A percentile compares a stretch with the other conserved stretches of the same genome.
Conservation (phyloP, 2,329 filamentous ascomycete genomes). For the Fusarium drepaniforme region DNA sequence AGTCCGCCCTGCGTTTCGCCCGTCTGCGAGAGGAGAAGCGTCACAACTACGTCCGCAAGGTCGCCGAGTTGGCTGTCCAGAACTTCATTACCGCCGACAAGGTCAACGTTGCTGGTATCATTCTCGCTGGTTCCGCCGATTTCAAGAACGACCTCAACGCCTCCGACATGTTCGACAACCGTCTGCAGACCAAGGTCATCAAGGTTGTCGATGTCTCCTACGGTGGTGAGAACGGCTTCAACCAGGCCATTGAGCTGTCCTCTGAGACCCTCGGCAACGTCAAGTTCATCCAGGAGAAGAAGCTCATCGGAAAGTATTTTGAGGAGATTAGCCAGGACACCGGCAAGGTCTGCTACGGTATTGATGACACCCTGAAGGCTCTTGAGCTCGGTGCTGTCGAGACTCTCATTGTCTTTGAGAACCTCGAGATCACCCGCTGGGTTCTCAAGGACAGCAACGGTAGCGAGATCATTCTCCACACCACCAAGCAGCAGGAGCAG, state of each 20-base stretch:
- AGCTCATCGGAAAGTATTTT: constrained; percentile 98
- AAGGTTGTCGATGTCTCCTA: constrained; percentile 99
- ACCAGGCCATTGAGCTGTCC: constrained; percentile 97
- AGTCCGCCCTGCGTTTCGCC: constrained; percentile 98
- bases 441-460: constrained; percentile 84
- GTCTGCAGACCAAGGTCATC: constrained; percentile 94
- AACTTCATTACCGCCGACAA: constrained; percentile 99
- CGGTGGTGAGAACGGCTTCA: constrained; percentile 99
- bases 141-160: constrained; percentile 99
- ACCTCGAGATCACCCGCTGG: constrained; percentile 95
- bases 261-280: constrained; percentile 97
- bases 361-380: constrained; percentile 97
- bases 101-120: constrained; percentile 95
- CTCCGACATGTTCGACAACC: constrained; percentile 96
- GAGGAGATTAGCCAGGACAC: constrained; percentile 99
- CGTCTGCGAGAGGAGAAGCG: constrained; percentile 99
- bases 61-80: constrained; percentile 96
- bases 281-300: constrained; percentile 99
- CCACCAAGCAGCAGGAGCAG: constrained; percentile 82
- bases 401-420: constrained; percentile 96
- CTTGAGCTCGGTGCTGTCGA: constrained; percentile 96
- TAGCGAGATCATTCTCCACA: constrained; percentile 82
- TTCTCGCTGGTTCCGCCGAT: constrained; percentile 96
- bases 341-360: constrained; percentile 96
- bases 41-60: constrained; percentile 99